phyloP scores from a whole-genome alignment of 768 basidiomycete species.

The Termitomyces sp. region DNA sequence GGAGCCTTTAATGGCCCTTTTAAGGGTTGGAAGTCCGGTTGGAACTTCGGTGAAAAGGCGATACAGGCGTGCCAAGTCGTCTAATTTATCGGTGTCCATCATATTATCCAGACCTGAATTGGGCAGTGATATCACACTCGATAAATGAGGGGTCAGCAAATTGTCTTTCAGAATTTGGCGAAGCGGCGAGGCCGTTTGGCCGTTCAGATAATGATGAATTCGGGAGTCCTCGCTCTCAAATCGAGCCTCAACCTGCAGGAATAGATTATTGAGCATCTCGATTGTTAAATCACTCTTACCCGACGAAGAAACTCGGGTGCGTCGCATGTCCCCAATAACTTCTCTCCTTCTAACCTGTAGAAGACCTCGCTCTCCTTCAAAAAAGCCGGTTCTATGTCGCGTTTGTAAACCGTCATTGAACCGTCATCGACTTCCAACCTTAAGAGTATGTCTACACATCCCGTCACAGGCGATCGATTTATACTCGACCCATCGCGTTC shows the following conservation, averaged over 20 bases:
- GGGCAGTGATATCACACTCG: constrained; percentile 69
- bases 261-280: constrained; percentile 5
- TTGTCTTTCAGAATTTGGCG: constrained; percentile 70
- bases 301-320: constrained; percentile 76
- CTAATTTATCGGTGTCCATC: constrained; percentile 74
- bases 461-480: constrained; percentile 86
- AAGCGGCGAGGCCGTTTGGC: constrained; percentile 64
- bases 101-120: constrained; percentile 84
- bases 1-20: constrained; percentile 64
- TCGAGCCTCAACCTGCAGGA: constrained; percentile 66
- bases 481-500: constrained; percentile 91
- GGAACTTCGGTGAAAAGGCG: constrained; percentile 66
- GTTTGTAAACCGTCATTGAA: constrained; percentile 67
- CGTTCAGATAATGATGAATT: constrained; percentile 80
- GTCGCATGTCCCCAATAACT: constrained; percentile 68
- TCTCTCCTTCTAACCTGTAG: constrained; percentile 71
- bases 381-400: constrained; percentile 79
- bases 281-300: constrained; percentile 39
- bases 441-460: constrained; percentile 81
- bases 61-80: constrained; percentile 78
- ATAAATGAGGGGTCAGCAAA: constrained; percentile 74
- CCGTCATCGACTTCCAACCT: constrained; percentile 51
- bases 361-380: constrained; percentile 74
- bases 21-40: constrained; percentile 59
- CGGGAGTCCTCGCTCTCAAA: constrained; percentile 81